These are phyloP conservation scores for Linum trigynum DNA, from an alignment of 345 rosid genomes.

Conservation along the genomic window DNA sequence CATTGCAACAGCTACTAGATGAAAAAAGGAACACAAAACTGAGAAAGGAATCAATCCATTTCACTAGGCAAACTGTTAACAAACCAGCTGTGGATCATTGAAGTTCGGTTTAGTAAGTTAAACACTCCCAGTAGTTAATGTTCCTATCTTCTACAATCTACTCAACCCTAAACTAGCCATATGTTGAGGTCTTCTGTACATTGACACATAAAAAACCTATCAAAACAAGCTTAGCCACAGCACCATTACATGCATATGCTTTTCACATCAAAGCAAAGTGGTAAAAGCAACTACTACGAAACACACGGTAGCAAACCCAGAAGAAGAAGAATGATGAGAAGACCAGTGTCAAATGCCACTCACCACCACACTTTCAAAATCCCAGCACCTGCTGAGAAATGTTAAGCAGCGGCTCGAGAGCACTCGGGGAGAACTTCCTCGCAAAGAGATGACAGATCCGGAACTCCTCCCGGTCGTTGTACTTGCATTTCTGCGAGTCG, in stretches of 20 bases:
- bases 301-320: not conserved
- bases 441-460: conserved; percentile 58
- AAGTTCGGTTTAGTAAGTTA: too few species aligned
- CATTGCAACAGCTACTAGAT: too few species aligned
- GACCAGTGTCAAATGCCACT: not conserved
- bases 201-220: too few species aligned
- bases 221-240: not conserved
- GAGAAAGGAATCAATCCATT: not conserved
- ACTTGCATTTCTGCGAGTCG: conserved; percentile 38
- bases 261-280: too few species aligned
- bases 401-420: conserved; percentile 54
- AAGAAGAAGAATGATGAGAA: not conserved
- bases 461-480: conserved; percentile 36
- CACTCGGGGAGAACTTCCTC: conserved; percentile 74
- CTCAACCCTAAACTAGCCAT: not conserved
- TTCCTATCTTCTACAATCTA: not conserved
- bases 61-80: not conserved
- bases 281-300: too few species aligned
- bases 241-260: not conserved
- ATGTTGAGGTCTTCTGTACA: not conserved
- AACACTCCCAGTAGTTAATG: too few species aligned
- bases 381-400: conserved; percentile 27
- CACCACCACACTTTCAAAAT: conserved; percentile 10
- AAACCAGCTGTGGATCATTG: not conserved
- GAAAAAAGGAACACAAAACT: too few species aligned